These are phyloP conservation scores for Paxillus ammoniavirescens DNA, from an alignment of 768 basidiomycete species.

Conservation along the genomic window DNA sequence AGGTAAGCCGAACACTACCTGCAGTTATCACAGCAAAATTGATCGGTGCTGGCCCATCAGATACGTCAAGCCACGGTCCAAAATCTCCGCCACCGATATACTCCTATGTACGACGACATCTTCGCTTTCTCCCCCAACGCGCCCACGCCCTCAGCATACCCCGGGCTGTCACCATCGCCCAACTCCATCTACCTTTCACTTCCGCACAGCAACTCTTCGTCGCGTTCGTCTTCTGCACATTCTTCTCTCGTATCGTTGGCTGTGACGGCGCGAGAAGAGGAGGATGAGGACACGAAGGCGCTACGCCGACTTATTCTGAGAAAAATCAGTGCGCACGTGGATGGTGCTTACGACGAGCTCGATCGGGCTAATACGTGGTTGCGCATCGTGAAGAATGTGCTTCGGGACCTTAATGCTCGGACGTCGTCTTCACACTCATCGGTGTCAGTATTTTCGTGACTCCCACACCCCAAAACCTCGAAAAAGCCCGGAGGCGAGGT, in stretches of 20 bases:
- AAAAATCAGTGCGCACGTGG: slow-evolving; percentile 58
- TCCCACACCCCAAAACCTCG: background rate
- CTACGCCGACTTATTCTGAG: slow-evolving; percentile 63
- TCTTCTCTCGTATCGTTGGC: slow-evolving; percentile 46
- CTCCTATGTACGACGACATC: slow-evolving; percentile 15
- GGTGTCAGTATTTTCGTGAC: slow-evolving; percentile 13
- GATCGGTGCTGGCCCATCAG: slow-evolving; percentile 29
- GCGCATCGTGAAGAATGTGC: slow-evolving; percentile 60
- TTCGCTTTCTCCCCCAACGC: slow-evolving; percentile 18
- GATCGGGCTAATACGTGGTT: slow-evolving; percentile 61
- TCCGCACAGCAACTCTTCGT: slow-evolving; percentile 12
- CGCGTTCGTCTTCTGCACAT: slow-evolving; percentile 27
- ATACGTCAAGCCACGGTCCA: slow-evolving; percentile 49
- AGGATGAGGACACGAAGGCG: slow-evolving; percentile 62
- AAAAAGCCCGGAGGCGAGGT: slow-evolving; percentile 8
- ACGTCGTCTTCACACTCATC: slow-evolving; percentile 2
- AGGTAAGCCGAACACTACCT: slow-evolving; percentile 36
- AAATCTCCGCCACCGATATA: slow-evolving; percentile 37
- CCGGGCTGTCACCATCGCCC: slow-evolving; percentile 3
- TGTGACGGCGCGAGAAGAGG: slow-evolving; percentile 49
- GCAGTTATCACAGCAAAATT: slow-evolving; percentile 3
- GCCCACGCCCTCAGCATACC: slow-evolving; percentile 1
- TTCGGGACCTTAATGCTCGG: slow-evolving; percentile 48
- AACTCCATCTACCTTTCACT: slow-evolving; percentile 24
- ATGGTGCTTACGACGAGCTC: slow-evolving; percentile 60